Conservation (phyloP, 2,329 filamentous ascomycete species). For the Cytospora piceae region DNA sequence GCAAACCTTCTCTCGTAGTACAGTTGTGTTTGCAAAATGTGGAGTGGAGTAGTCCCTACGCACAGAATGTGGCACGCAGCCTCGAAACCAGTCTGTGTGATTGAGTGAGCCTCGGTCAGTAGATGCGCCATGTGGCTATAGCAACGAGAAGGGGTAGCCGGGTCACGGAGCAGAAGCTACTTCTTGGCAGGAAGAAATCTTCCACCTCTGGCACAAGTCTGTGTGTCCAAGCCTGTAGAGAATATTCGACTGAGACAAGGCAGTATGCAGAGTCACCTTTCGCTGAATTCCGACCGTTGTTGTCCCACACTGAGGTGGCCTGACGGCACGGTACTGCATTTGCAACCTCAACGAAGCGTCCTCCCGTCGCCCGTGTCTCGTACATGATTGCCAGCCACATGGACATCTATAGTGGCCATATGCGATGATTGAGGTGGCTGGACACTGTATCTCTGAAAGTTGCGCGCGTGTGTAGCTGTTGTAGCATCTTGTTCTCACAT, state of each 20-base stretch:
- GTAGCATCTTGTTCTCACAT: background rate
- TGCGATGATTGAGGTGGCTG: background rate
- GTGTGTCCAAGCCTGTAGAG: background rate
- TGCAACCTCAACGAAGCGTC: background rate
- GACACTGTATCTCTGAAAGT: background rate
- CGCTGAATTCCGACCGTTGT: slow-evolving; percentile 23
- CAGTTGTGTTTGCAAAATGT: too few relatives aligned
- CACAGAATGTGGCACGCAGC: too few relatives aligned
- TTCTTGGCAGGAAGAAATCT: background rate
- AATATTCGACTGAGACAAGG: background rate
- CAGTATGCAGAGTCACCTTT: background rate
- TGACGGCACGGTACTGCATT: background rate
- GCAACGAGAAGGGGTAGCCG: background rate
- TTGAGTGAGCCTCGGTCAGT: background rate
- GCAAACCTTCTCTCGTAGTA: background rate
- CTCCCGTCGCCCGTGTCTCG: background rate
- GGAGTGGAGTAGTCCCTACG: too few relatives aligned
- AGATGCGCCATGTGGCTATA: background rate
- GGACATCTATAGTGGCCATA: background rate
- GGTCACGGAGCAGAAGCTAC: background rate
- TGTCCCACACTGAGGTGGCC: slow-evolving; percentile 10
- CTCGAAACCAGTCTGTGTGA: background rate
- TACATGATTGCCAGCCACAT: background rate
- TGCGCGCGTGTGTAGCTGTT: background rate
- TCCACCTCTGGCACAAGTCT: background rate